Evolutionary conservation across 352 stramenopile species (phyloP), one percentile per base, ranked within the genome.

Genomic region (Pythium insidiosum): DNA sequence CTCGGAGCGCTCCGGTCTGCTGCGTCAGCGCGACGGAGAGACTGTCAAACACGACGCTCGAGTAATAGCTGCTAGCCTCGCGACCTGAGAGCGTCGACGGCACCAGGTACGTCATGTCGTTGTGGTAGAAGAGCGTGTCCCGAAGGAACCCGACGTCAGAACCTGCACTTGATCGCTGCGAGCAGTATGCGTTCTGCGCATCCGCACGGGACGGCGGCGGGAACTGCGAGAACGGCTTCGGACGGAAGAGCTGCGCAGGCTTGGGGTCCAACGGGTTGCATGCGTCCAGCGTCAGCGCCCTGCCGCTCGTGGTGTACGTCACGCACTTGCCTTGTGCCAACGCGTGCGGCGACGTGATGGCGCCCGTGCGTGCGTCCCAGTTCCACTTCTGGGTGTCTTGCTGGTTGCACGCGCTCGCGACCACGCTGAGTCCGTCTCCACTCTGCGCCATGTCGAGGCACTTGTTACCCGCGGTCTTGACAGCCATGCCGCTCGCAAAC

Each of bases 11-110:
- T 18, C 12, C 20, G 29, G 12, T 30, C 5, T 18, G 15, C 15
- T 22, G 16, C 3, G 28, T 30, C 2, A 48, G 6, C n/a, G 41
- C 30, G 7, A 39, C 18, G 25, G 41, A 51, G 22, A 56, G 18
- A 11, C 30, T 56, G 28, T 56, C 49, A 6, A 50, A 28, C n/a
- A 56, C 49, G 21, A 56, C 41, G 18, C 40, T 51, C 6, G 12
- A 30, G 22, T 56, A 50, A 41, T 56, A 56, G 20, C 36, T 50
- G 35, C 40, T 51, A 13, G 34, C 41, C 6, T 50, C 26, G 22
- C 38, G 38, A 6, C 23, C 28, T 16, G 15, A 36, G 1, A 56
- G 18, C 0, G 18, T 36, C 6, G 49, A 20, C 25, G 49, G 41
- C 21, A 56, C 49, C 11, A 56, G 35, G 13, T 40, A 47, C 7